Percentiles rank a stretch among this genome's conserved stretches.
These are phyloP conservation scores for Phaffia australis DNA, from an alignment of 768 basidiomycete genomes.

Conservation along the genomic window DNA sequence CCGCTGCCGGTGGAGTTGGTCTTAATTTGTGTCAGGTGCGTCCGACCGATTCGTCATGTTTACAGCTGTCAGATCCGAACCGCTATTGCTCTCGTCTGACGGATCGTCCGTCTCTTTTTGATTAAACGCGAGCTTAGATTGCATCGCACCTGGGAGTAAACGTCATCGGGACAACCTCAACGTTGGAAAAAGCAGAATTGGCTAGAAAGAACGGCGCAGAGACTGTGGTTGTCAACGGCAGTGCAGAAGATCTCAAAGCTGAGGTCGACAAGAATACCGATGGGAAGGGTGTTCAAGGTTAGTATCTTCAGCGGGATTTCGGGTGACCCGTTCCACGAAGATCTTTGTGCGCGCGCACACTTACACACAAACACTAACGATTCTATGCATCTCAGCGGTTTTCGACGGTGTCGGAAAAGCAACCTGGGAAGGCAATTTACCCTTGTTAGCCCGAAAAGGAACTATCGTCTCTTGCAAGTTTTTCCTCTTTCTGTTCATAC, in stretches of 20 bases:
- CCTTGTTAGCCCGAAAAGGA: slow-evolving; percentile 18
- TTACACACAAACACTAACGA: slow-evolving; percentile 1
- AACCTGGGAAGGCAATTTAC: slow-evolving; percentile 50
- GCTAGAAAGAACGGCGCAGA: slow-evolving; percentile 71
- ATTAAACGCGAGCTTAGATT: slow-evolving; percentile 43
- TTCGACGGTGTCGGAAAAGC: slow-evolving; percentile 97
- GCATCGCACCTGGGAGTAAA: slow-evolving; percentile 65
- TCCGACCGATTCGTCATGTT: background rate
- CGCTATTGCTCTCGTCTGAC: background rate
- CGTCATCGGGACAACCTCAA: slow-evolving; percentile 88
- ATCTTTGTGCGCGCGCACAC: background rate
- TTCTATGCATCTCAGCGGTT: slow-evolving; percentile 46
- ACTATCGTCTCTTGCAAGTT: slow-evolving; percentile 23
- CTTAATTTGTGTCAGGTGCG: slow-evolving; percentile 39
- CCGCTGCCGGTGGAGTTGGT: slow-evolving; percentile 81
- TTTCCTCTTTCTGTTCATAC: background rate
- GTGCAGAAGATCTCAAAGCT: slow-evolving; percentile 58
- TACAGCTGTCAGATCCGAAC: background rate
- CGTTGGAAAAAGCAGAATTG: slow-evolving; percentile 65
- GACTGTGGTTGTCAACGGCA: slow-evolving; percentile 70
- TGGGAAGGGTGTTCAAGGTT: slow-evolving; percentile 50
- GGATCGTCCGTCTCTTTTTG: background rate
- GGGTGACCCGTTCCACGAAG: background rate
- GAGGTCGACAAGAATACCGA: slow-evolving; percentile 64
- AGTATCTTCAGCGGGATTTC: slow-evolving; percentile 12